Conservation (phyloP, 805 yeast genomes). For the Hanseniaspora lindneri region DNA sequence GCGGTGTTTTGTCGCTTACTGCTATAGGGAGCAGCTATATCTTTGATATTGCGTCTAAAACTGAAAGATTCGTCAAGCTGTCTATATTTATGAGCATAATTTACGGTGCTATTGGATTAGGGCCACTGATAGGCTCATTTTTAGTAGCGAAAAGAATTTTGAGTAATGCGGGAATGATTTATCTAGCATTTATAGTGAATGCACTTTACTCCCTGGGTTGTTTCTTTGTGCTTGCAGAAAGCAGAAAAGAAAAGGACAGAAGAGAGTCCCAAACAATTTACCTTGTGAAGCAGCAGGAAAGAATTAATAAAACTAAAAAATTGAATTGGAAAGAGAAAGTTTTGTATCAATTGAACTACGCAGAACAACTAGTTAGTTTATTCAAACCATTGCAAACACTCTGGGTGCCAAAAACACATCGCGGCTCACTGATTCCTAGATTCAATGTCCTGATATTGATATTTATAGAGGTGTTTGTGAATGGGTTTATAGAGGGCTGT, state of each 20-base stretch:
- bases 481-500: conserved; percentile 23
- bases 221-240: conserved; percentile 38
- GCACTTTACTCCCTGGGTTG: conserved; percentile 18
- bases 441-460: conserved; percentile 20
- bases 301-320: conserved; percentile 5
- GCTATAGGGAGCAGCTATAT: conserved; percentile 23
- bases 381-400: conserved; percentile 30
- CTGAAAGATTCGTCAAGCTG: conserved; percentile 19
- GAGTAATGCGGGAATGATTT: conserved; percentile 11
- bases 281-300: background rate
- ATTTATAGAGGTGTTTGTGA: conserved; percentile 20
- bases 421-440: conserved; percentile 18
- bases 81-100: conserved; percentile 22
- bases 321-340: background rate
- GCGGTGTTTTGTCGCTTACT: conserved; percentile 23
- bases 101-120: conserved; percentile 21
- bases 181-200: conserved; percentile 15
- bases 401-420: conserved; percentile 20
- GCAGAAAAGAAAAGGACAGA: conserved; percentile 46
- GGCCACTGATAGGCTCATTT: conserved; percentile 22
- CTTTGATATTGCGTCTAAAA: conserved; percentile 19
- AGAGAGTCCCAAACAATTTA: conserved; percentile 32
- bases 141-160: conserved; percentile 16
- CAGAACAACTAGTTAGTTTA: conserved; percentile 24
- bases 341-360: background rate